A percentile compares a stretch with the other conserved stretches of the same genome.
These are phyloP conservation scores for Leptomonas pyrrhocoris DNA, from an alignment of 208 protist genomes.

Conservation along the genomic window DNA sequence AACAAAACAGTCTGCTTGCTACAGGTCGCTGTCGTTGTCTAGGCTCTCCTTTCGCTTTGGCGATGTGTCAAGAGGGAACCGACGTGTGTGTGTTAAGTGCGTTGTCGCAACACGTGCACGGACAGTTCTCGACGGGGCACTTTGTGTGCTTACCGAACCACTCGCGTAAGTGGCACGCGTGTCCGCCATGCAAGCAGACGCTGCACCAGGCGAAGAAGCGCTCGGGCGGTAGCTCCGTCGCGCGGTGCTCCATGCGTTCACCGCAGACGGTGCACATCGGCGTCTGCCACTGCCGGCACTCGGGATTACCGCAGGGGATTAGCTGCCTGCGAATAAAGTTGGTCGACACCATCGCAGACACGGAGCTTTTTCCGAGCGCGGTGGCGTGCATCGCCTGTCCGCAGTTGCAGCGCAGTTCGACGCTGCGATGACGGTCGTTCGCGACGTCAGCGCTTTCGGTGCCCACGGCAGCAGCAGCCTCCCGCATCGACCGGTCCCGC, in stretches of 20 bases:
- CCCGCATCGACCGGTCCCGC: slow-evolving; percentile 23
- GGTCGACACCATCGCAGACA: slow-evolving; percentile 26
- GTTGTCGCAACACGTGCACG: slow-evolving; percentile 65
- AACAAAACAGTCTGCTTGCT: too few relatives aligned
- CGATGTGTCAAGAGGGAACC: too few relatives aligned
- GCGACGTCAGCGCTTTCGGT: neutral
- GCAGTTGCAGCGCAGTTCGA: slow-evolving; percentile 81
- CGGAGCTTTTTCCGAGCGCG: slow-evolving; percentile 25
- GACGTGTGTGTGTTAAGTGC: too few relatives aligned
- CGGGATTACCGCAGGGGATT: slow-evolving; percentile 56
- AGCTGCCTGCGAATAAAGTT: slow-evolving; percentile 29
- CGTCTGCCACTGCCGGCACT: slow-evolving; percentile 64
- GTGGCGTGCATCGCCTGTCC: slow-evolving; percentile 71
- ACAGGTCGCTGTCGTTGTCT: too few relatives aligned
- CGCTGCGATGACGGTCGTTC: slow-evolving; percentile 20
- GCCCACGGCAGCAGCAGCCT: slow-evolving; percentile 3
- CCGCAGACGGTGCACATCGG: slow-evolving; percentile 85
- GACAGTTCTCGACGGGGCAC: slow-evolving; percentile 86
- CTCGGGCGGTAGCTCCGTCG: slow-evolving; percentile 50
- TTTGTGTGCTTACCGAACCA: slow-evolving; percentile 87
- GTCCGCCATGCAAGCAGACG: slow-evolving; percentile 87
- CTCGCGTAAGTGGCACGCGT: slow-evolving; percentile 76
- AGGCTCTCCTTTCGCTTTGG: too few relatives aligned
- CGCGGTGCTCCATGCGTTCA: slow-evolving; percentile 59
- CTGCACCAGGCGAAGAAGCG: slow-evolving; percentile 86